phyloP scores from a whole-genome alignment of 208 protist species.

The Zelonia costaricensis region DNA sequence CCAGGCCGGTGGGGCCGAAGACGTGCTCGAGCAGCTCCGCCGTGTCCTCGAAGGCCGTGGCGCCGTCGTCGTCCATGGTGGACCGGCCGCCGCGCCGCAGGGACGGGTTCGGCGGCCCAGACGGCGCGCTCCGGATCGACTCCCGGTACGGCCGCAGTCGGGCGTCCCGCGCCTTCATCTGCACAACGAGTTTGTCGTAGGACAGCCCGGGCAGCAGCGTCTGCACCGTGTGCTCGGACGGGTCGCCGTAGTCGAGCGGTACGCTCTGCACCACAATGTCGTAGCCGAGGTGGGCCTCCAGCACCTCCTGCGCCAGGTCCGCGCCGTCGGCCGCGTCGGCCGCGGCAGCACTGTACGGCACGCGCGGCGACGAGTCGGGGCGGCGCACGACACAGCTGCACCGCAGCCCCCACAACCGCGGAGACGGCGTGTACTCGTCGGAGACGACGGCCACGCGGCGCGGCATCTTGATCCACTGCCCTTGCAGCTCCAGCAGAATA shows the following conservation, averaged over 20 bases:
- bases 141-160: slow-evolving; percentile 33
- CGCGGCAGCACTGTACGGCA: background rate
- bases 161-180: slow-evolving; percentile 17
- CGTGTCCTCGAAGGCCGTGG: slow-evolving; percentile 11
- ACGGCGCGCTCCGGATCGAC: slow-evolving; percentile 5
- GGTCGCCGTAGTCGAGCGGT: slow-evolving; percentile 51
- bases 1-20: slow-evolving; percentile 22
- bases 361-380: slow-evolving; percentile 4
- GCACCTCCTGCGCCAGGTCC: slow-evolving; percentile 14
- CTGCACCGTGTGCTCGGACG: slow-evolving; percentile 35
- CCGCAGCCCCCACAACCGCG: slow-evolving; percentile 66
- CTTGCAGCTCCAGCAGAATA: slow-evolving; percentile 46
- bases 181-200: slow-evolving; percentile 27
- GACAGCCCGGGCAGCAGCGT: slow-evolving; percentile 35
- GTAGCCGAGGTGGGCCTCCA: slow-evolving; percentile 27
- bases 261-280: slow-evolving; percentile 20
- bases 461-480: slow-evolving; percentile 64
- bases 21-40: slow-evolving; percentile 21
- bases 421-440: slow-evolving; percentile 40
- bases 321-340: background rate
- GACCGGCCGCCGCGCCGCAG: background rate
- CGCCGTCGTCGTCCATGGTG: background rate
- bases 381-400: slow-evolving; percentile 42
- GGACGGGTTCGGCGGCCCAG: background rate
- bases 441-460: slow-evolving; percentile 16